Percentiles rank a stretch among this genome's conserved stretches.
Evolutionary conservation across 495 filamentous ascomycete species (phyloP).

Genomic region (Cryomyces antarcticus): DNA sequence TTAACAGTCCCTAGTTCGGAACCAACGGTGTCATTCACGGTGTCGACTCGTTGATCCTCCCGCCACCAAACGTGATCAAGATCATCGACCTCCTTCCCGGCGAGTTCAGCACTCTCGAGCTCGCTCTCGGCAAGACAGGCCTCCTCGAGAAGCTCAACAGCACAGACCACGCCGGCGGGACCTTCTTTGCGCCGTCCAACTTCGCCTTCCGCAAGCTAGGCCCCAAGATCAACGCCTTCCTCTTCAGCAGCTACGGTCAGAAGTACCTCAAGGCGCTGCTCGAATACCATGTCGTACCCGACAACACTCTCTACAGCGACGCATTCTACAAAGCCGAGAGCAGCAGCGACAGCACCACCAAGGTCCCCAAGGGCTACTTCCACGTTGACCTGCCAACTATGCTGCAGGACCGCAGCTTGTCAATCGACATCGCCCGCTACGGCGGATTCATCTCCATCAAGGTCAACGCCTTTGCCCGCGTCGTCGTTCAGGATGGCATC

Average conservation of each 20-base stretch:
- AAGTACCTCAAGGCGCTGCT: slow-evolving; percentile 55
- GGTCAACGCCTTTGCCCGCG: slow-evolving; percentile 44
- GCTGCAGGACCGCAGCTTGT: slow-evolving; percentile 34
- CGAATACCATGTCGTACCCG: slow-evolving; percentile 55
- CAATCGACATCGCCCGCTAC: slow-evolving; percentile 45
- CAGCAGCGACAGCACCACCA: neutral
- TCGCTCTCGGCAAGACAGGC: slow-evolving; percentile 50
- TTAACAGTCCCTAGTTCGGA: slow-evolving; percentile 20
- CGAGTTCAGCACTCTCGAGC: slow-evolving; percentile 55
- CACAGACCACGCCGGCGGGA: slow-evolving; percentile 30
- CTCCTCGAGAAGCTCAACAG: slow-evolving; percentile 29
- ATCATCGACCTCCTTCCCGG: slow-evolving; percentile 47
- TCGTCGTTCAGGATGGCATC: slow-evolving; percentile 43
- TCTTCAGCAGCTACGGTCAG: slow-evolving; percentile 49
- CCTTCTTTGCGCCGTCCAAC: slow-evolving; percentile 61
- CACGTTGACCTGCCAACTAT: slow-evolving; percentile 51
- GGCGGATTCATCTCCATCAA: slow-evolving; percentile 41
- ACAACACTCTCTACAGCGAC: slow-evolving; percentile 67
- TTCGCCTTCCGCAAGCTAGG: slow-evolving; percentile 53
- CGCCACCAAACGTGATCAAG: slow-evolving; percentile 38
- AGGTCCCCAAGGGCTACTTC: slow-evolving; percentile 17
- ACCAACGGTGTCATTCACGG: slow-evolving; percentile 69
- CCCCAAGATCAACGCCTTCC: slow-evolving; percentile 46
- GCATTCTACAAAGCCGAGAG: slow-evolving; percentile 36
- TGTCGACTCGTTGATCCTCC: slow-evolving; percentile 48